phyloP scores from a whole-genome alignment of 75 land plant species.

The Cunninghamia lanceolata region DNA sequence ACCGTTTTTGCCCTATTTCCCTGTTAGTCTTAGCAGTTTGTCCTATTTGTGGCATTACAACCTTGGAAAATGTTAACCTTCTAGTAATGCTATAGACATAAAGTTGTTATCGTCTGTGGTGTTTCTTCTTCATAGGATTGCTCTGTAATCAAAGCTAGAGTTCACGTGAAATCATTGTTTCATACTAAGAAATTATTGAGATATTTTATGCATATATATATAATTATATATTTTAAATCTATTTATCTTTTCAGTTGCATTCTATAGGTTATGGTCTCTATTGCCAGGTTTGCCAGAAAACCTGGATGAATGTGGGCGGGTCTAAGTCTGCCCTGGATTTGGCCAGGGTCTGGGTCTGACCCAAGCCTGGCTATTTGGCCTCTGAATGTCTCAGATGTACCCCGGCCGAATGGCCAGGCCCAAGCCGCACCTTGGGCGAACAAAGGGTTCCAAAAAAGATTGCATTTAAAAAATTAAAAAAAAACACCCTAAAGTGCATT shows the following conservation, averaged over 20 bases:
- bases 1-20: background rate
- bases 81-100: background rate
- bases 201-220: background rate
- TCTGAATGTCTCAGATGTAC: too few relatives aligned
- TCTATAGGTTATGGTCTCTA: too few relatives aligned
- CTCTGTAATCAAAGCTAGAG: background rate
- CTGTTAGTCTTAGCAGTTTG: background rate
- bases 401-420: too few relatives aligned
- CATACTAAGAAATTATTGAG: slow-evolving; percentile 21
- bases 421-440: too few relatives aligned
- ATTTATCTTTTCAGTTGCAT: background rate
- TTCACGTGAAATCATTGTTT: slow-evolving; percentile 34
- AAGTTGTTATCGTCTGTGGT: background rate
- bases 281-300: too few relatives aligned
- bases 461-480: too few relatives aligned
- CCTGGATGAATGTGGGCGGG: too few relatives aligned
- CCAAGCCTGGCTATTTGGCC: too few relatives aligned
- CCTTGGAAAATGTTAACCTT: background rate
- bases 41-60: background rate
- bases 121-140: background rate
- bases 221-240: background rate
- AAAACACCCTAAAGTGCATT: too few relatives aligned
- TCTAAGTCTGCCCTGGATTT: too few relatives aligned
- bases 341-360: too few relatives aligned
- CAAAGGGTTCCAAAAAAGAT: too few relatives aligned